A percentile compares a stretch with the other conserved stretches of the same genome.
Evolutionary conservation across 257 asterid genomes (phyloP).

Genomic region (Perilla frutescens): DNA sequence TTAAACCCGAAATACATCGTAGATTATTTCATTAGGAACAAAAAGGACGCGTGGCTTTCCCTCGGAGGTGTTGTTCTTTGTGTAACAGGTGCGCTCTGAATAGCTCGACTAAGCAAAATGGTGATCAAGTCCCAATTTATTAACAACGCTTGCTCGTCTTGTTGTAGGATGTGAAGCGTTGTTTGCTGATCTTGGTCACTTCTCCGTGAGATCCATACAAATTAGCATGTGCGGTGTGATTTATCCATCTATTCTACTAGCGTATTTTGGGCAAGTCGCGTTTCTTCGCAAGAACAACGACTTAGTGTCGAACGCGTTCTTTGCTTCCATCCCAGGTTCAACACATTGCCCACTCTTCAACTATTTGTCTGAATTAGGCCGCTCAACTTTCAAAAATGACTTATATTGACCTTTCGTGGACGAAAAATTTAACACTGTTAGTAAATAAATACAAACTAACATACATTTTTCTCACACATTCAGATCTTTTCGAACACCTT

Average conservation of each 20-base stretch:
- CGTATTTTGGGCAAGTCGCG: slow-evolving; percentile 62
- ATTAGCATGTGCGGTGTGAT: slow-evolving; percentile 53
- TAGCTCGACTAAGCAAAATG: too few species aligned
- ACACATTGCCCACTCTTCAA: background rate
- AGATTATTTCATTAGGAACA: slow-evolving; percentile 52
- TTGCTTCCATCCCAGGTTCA: slow-evolving; percentile 57
- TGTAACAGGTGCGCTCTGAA: slow-evolving; percentile 48
- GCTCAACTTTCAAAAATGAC: too few species aligned
- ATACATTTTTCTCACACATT: too few species aligned
- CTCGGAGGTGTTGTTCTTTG: slow-evolving; percentile 66
- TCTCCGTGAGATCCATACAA: slow-evolving; percentile 60
- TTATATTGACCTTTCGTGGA: too few species aligned
- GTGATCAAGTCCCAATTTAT: too few species aligned
- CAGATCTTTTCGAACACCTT: too few species aligned
- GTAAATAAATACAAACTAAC: too few species aligned
- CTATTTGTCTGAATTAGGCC: too few species aligned
- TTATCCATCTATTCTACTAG: slow-evolving; percentile 54
- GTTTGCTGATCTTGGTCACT: slow-evolving; percentile 75
- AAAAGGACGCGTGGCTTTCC: slow-evolving; percentile 61
- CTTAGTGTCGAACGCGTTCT: slow-evolving; percentile 47
- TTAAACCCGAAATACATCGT: slow-evolving; percentile 57
- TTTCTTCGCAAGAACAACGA: slow-evolving; percentile 49
- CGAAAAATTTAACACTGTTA: too few species aligned
- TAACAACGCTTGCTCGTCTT: too few species aligned
- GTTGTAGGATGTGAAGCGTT: slow-evolving; percentile 66